Base-by-base conservation (phyloP, 306 rosid species). In the Rosa persica region DNA sequence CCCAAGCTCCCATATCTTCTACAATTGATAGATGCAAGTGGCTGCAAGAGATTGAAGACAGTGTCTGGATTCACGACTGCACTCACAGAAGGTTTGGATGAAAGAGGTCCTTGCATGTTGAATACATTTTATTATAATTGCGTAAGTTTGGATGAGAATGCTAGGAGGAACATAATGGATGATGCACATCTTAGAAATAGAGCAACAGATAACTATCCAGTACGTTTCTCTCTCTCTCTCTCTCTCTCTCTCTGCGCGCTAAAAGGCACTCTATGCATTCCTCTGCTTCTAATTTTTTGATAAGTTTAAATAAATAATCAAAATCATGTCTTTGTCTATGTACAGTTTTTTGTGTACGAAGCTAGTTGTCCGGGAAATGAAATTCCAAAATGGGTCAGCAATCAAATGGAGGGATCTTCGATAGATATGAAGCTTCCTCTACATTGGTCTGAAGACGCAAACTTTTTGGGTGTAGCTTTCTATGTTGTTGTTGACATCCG, bases 401-500 rank as follows among this genome's bases (percentile, higher is more conserved):
- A 30, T 52, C 76, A 70, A 30, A 25, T 19, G 6, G 61, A 54
- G 48, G 70, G 69, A 25, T 20, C 39, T 3, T 43, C 71, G 3
- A 11, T 78, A 27, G 46, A 43, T 58, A 27, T 70, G 22, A 19
- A 10, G 48, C 60, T 78, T 43, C 69, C 76, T 69, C 19, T 16
- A 12, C 0, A 25, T 25, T 51, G 42, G 55, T 20, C 4, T 42
- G 23, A 68, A 10, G 20, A 25, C 4, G 65, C 17, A 40, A 17
- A 67, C 43, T 22, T 77, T 52, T 2, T 67, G 54, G 68, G 81
- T 5, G 23, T 77, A 16, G 81, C 23, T 68, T 12, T 54, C 4
- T 67, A 30, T 17, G 46, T 16, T 54, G 44, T 77, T 40, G 68
- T 51, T 23, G 5, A 49, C 55, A 13, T 48, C 19, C 54, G 2